phyloP scores from a whole-genome alignment of 2,329 filamentous ascomycete genomes.

The Colletotrichum lupini region DNA sequence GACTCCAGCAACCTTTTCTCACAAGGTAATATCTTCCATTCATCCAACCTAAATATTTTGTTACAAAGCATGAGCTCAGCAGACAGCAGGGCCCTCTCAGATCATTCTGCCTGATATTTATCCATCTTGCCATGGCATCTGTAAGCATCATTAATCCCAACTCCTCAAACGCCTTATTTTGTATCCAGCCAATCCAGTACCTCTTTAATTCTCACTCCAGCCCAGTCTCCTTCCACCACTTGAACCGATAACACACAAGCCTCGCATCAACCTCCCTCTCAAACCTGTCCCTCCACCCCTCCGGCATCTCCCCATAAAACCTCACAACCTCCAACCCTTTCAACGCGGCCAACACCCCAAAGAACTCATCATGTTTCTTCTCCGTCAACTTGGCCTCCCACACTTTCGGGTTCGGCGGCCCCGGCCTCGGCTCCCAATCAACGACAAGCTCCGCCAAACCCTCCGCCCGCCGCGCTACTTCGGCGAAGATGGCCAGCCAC shows the following conservation, averaged over 20 bases:
- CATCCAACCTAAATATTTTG: background rate
- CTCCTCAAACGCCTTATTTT: background rate
- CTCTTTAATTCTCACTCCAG: conserved; percentile 1
- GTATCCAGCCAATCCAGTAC: background rate
- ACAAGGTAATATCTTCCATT: background rate
- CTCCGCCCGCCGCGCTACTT: conserved; percentile 34
- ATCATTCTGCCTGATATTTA: background rate
- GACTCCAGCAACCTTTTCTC: too few species aligned
- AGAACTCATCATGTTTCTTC: conserved; percentile 29
- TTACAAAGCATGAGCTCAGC: background rate
- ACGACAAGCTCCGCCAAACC: conserved; percentile 40
- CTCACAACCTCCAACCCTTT: conserved; percentile 16
- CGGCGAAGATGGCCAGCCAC: conserved; percentile 43
- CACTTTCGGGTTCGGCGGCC: background rate
- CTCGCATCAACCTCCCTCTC: conserved; percentile 6
- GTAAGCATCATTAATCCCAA: background rate
- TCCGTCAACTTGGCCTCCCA: conserved; percentile 24
- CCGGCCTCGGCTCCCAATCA: conserved; percentile 44
- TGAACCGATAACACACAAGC: conserved; percentile 3
- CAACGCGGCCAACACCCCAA: background rate
- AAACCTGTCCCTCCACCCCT: conserved; percentile 21
- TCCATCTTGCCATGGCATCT: background rate
- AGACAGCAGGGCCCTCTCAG: background rate
- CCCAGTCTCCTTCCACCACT: conserved; percentile 33
- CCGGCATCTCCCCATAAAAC: conserved; percentile 20